Conservation (phyloP, 2,329 filamentous ascomycete genomes). For the Verticillium tricorpus region DNA sequence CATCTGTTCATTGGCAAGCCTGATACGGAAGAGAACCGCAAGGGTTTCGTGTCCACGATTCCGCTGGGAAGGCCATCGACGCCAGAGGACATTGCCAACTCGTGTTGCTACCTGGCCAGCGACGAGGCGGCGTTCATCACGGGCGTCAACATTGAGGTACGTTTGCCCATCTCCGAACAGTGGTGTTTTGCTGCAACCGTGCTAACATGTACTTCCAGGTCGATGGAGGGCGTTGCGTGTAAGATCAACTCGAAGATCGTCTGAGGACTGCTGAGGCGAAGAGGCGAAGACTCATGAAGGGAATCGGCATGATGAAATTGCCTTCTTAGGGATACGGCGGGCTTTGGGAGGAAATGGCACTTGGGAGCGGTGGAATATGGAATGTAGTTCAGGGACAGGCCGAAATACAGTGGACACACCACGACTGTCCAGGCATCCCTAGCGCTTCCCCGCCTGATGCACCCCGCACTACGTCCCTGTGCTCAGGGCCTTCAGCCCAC, state of each 20-base stretch:
- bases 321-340: too few relatives aligned
- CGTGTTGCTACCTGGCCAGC: conserved; percentile 64
- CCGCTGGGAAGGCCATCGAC: conserved; percentile 25
- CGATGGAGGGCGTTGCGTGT: conserved; percentile 24
- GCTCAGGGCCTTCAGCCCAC: too few relatives aligned
- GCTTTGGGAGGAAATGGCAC: too few relatives aligned
- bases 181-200: neutral
- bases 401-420: too few relatives aligned
- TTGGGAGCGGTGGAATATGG: neutral
- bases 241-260: neutral
- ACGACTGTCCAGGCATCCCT: too few relatives aligned
- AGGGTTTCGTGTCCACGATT: conserved; percentile 20
- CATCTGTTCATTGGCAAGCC: conserved; percentile 55
- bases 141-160: conserved; percentile 60
- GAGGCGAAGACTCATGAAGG: neutral
- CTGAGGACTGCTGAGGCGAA: too few relatives aligned
- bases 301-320: neutral
- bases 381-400: neutral
- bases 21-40: conserved; percentile 54
- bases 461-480: too few relatives aligned
- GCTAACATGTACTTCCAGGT: conserved; percentile 8
- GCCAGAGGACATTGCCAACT: conserved; percentile 66
- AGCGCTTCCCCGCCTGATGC: too few relatives aligned
- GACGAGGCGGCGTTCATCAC: conserved; percentile 70
- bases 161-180: neutral